Percentiles rank a stretch among this genome's conserved stretches.
Evolutionary conservation across 2,329 filamentous ascomycete species (phyloP).

Genomic region (Gliomastix tumulicola): DNA sequence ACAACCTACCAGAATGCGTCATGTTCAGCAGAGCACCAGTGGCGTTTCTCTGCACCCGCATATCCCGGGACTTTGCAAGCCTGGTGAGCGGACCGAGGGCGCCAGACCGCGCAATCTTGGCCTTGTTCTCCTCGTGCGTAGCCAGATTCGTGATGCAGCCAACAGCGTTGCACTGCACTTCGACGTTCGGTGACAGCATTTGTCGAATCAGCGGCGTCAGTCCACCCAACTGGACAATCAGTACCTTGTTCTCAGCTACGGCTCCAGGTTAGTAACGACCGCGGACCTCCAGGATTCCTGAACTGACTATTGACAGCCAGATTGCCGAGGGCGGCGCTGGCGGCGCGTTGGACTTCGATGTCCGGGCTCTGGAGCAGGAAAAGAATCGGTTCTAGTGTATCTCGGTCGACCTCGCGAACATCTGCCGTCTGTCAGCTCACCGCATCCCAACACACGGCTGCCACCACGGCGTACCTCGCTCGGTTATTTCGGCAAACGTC

Average conservation of each 20-base stretch:
- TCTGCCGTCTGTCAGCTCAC: constrained; percentile 48
- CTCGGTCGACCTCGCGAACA: constrained; percentile 90
- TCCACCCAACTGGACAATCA: constrained; percentile 88
- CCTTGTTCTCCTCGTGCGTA: constrained; percentile 98
- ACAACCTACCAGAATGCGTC: constrained; percentile 86
- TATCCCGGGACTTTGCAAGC: constrained; percentile 93
- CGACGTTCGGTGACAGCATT: constrained; percentile 97
- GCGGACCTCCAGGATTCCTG: too few relatives aligned
- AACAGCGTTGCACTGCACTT: constrained; percentile 98
- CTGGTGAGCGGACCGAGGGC: constrained; percentile 85
- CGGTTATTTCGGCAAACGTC: constrained; percentile 98
- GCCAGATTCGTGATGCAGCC: constrained; percentile 98
- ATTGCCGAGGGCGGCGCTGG: constrained; percentile 92
- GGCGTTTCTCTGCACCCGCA: constrained; percentile 96
- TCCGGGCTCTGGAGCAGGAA: constrained; percentile 92
- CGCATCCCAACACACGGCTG: too few relatives aligned
- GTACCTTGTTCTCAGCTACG: constrained; percentile 91
- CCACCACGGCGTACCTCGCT: constrained; percentile 65
- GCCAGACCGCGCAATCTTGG: constrained; percentile 93
- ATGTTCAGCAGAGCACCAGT: constrained; percentile 96
- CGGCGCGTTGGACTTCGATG: constrained; percentile 93
- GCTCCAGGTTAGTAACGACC: too few relatives aligned
- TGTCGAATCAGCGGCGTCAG: constrained; percentile 89
- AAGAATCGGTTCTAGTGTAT: constrained; percentile 92
- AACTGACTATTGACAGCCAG: constrained; percentile 88